A percentile compares a stretch with the other conserved stretches of the same genome.
Conservation (phyloP, 2,329 filamentous ascomycete genomes). For the Xylaria sp. region DNA sequence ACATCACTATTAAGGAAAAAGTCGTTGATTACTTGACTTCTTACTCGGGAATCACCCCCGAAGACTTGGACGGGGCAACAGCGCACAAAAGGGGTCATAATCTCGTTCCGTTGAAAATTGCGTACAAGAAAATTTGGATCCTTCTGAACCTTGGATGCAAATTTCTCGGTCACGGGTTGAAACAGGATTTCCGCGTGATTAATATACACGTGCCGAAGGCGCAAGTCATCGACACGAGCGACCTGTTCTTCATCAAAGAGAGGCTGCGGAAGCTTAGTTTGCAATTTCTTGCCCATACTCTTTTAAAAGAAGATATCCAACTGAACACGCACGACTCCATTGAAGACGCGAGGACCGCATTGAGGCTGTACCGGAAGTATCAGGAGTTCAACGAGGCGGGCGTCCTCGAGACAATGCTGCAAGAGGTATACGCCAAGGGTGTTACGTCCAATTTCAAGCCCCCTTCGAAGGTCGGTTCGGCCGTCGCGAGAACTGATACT, state of each 20-base stretch:
- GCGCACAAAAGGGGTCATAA: conserved; percentile 72
- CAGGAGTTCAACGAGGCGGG: conserved; percentile 87
- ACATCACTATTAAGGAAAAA: conserved; percentile 86
- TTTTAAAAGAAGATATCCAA: conserved; percentile 94
- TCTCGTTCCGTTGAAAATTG: conserved; percentile 83
- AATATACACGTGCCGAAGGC: conserved; percentile 92
- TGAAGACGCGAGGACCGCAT: conserved; percentile 88
- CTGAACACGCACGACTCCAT: conserved; percentile 91
- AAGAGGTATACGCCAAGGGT: conserved; percentile 78
- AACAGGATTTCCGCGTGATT: conserved; percentile 95
- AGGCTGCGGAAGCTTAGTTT: conserved; percentile 86
- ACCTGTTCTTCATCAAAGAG: conserved; percentile 81
- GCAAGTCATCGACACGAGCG: conserved; percentile 93
- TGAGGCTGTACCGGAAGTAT: conserved; percentile 88
- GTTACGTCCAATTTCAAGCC: conserved; percentile 61
- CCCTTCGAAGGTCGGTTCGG: conserved; percentile 41
- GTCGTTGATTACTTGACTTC: conserved; percentile 95
- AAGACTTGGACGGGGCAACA: conserved; percentile 73
- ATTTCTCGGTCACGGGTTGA: conserved; percentile 91
- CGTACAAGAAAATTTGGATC: conserved; percentile 98
- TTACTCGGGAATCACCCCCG: conserved; percentile 86
- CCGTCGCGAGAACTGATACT: conserved; percentile 31
- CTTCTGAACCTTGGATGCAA: conserved; percentile 91
- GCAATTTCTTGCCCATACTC: conserved; percentile 86
- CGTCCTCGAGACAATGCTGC: conserved; percentile 78